Percentiles rank a stretch among this genome's conserved stretches.
Evolutionary conservation across 23 red algal species (phyloP).

Genomic region (Cyanidiococcus yangmingshanensis): DNA sequence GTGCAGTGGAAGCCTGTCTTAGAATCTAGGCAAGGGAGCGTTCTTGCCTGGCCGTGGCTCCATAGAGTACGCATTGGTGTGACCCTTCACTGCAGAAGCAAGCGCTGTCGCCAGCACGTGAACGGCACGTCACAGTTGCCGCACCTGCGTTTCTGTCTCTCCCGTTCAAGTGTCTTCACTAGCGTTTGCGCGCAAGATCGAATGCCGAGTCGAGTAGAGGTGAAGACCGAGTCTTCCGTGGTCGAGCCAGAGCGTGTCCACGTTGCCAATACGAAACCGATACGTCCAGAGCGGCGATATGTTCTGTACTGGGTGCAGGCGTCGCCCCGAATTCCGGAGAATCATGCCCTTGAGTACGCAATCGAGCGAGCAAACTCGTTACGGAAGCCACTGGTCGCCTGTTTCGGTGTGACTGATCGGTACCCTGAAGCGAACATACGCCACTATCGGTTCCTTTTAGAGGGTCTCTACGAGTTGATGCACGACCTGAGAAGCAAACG

Average conservation of each 20-base stretch:
- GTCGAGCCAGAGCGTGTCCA: slow-evolving; percentile 24
- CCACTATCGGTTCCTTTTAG: slow-evolving; percentile 61
- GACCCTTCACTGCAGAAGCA: no score
- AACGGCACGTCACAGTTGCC: no score
- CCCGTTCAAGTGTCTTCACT: no score
- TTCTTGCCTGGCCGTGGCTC: no score
- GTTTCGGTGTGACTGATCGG: slow-evolving; percentile 39
- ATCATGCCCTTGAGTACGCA: slow-evolving; percentile 64
- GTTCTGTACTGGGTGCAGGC: slow-evolving; percentile 89
- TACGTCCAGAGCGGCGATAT: slow-evolving; percentile 20
- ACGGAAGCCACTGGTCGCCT: slow-evolving; percentile 41
- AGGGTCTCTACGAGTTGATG: slow-evolving; percentile 39
- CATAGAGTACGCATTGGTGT: no score
- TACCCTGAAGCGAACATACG: slow-evolving; percentile 51
- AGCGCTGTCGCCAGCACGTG: no score
- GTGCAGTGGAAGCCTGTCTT: no score
- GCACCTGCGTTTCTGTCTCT: no score
- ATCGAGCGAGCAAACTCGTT: slow-evolving; percentile 37
- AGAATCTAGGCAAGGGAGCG: no score
- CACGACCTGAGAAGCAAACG: slow-evolving; percentile 25
- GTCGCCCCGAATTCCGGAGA: slow-evolving; percentile 39
- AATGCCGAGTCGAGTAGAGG: no score
- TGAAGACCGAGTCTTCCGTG: neutral
- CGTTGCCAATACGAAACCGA: slow-evolving; percentile 22
- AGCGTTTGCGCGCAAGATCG: no score